These are phyloP conservation scores for Barbatosphaeria neglecta DNA, from an alignment of 495 filamentous ascomycete species.

Conservation along the genomic window DNA sequence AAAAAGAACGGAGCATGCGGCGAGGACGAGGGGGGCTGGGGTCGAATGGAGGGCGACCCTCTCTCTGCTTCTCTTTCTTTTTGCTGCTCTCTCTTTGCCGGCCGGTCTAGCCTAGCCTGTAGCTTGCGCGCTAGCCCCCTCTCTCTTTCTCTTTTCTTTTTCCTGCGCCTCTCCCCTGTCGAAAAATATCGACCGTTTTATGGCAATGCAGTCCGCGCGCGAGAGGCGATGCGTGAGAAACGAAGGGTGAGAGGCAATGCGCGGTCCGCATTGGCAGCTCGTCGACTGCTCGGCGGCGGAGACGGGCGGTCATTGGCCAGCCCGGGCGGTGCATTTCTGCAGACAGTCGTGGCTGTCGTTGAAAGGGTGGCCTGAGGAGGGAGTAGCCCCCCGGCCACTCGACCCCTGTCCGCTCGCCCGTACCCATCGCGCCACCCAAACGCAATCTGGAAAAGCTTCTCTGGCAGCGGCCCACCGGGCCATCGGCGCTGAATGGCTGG, in stretches of 20 bases:
- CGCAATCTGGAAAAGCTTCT: background rate
- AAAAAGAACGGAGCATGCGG: too few species aligned
- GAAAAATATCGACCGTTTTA: background rate
- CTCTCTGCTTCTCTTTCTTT: background rate
- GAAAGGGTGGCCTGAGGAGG: constrained; percentile 7
- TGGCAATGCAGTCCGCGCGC: too few species aligned
- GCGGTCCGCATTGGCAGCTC: background rate
- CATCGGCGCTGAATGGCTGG: too few species aligned
- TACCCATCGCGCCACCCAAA: background rate
- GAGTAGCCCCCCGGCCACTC: background rate
- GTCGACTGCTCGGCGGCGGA: too few species aligned
- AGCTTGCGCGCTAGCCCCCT: too few species aligned
- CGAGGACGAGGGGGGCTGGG: too few species aligned
- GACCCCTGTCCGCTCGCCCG: background rate
- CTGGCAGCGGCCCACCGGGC: too few species aligned
- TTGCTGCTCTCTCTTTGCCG: background rate
- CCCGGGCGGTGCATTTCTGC: constrained; percentile 18
- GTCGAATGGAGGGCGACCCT: too few species aligned
- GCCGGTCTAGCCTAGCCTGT: background rate
- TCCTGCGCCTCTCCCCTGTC: background rate
- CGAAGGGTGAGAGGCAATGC: background rate
- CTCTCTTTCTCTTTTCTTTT: background rate
- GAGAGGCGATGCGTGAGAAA: too few species aligned
- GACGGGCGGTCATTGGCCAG: constrained; percentile 19
- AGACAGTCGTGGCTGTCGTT: constrained; percentile 27